phyloP scores from a whole-genome alignment of 495 filamentous ascomycete genomes.

The Aspergillus haitiensis region DNA sequence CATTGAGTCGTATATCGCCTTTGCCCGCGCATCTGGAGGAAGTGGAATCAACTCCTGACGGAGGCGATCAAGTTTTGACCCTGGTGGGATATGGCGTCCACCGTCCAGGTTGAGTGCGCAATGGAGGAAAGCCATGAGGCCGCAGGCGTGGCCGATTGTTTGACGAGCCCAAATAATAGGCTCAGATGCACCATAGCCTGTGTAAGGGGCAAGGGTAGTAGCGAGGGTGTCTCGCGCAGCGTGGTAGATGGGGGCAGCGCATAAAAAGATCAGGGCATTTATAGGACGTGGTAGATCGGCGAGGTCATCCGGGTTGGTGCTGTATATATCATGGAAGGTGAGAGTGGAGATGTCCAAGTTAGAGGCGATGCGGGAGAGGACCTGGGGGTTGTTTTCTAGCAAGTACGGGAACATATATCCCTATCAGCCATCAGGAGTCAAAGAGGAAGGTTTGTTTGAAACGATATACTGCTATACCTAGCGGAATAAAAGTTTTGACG shows the following conservation, averaged over 20 bases:
- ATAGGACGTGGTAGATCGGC: constrained; percentile 54
- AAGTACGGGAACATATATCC: neutral
- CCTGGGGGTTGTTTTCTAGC: constrained; percentile 64
- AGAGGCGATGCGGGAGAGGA: constrained; percentile 53
- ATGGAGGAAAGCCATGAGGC: constrained; percentile 63
- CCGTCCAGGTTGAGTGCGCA: constrained; percentile 53
- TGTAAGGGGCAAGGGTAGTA: constrained; percentile 42
- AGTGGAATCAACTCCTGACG: constrained; percentile 33
- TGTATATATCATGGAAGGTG: constrained; percentile 59
- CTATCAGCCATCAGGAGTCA: neutral
- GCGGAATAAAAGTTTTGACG: constrained; percentile 40
- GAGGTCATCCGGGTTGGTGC: constrained; percentile 58
- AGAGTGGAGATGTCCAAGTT: constrained; percentile 54
- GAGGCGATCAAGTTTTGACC: constrained; percentile 32
- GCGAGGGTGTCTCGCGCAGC: constrained; percentile 35
- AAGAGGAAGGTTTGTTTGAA: neutral
- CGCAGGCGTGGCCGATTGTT: constrained; percentile 66
- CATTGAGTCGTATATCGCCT: constrained; percentile 65
- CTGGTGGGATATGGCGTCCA: constrained; percentile 37
- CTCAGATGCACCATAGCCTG: constrained; percentile 50
- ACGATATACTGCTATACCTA: constrained; percentile 28
- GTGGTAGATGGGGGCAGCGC: constrained; percentile 48
- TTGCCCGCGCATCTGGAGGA: constrained; percentile 52
- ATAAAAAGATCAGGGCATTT: constrained; percentile 58
- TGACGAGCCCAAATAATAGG: constrained; percentile 65